A percentile compares a stretch with the other conserved stretches of the same genome.
Evolutionary conservation across 1,284 basidiomycete species (phyloP).

Genomic region (Malassezia restricta): DNA sequence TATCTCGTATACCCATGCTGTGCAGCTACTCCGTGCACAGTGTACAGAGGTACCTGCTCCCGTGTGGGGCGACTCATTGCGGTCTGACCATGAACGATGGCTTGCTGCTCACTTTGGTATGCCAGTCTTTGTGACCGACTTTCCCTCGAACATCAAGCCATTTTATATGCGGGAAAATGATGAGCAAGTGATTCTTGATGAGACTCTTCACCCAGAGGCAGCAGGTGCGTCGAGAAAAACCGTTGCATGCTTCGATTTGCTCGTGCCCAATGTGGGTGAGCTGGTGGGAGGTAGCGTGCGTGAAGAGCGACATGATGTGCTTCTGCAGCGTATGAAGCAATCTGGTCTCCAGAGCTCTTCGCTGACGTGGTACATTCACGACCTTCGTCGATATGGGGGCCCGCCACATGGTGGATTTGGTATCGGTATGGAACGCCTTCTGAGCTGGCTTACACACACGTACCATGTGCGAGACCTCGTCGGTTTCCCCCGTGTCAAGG

Average conservation of each 20-base stretch:
- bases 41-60: slow-evolving; percentile 49
- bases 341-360: neutral
- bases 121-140: slow-evolving; percentile 83
- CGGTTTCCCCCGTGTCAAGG: slow-evolving; percentile 30
- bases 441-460: slow-evolving; percentile 35
- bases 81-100: slow-evolving; percentile 85
- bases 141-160: slow-evolving; percentile 69
- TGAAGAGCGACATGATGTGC: slow-evolving; percentile 59
- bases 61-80: slow-evolving; percentile 60
- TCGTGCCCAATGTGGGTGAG: slow-evolving; percentile 78
- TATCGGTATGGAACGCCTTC: slow-evolving; percentile 35
- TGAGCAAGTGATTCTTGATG: neutral
- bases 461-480: slow-evolving; percentile 38
- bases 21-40: slow-evolving; percentile 53
- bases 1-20: slow-evolving; percentile 68
- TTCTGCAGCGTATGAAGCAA: slow-evolving; percentile 16
- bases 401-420: slow-evolving; percentile 40
- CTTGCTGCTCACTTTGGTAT: slow-evolving; percentile 59
- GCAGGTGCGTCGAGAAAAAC: slow-evolving; percentile 49
- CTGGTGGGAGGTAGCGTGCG: slow-evolving; percentile 80
- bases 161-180: slow-evolving; percentile 68
- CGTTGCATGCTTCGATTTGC: slow-evolving; percentile 84
- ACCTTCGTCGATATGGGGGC: slow-evolving; percentile 32
- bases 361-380: slow-evolving; percentile 31
- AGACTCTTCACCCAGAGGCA: slow-evolving; percentile 47